Evolutionary conservation across 352 stramenopile species (phyloP), one percentile per base, ranked within the genome.

Genomic region (Hyaloperonospora brassicae): DNA sequence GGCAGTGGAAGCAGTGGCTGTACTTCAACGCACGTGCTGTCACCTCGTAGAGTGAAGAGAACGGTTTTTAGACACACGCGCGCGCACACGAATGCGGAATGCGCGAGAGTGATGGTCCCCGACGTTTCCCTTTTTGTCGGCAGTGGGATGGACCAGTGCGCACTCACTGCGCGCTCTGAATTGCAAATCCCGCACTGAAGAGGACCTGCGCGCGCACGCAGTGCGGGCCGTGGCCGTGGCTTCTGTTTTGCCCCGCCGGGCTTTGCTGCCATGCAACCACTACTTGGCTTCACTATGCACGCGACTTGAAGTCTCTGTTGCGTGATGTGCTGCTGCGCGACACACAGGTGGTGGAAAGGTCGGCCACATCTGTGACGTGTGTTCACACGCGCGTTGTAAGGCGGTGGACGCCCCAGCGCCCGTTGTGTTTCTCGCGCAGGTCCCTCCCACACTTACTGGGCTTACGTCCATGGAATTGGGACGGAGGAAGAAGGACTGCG

Each of bases 171-270:
- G 55, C 23, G 48, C 62, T 51, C 46, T 54, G 13, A 49, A 67
- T 64, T 59, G 59, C 51, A 64, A 71, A 71, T 60, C 36, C 55
- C 48, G 42, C 56, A 72, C 53, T 65, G 53, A 59, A 59, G 41
- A 36, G n/a, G 12, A 21, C 25, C 2, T 5, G 11, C 11, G 27
- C 25, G 45, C 27, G 25, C 46, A 22, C 47, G 49, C 42, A 62
- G 52, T 41, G 52, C 49, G 52, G 25, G 36, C 39, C 55, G 17
- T 54, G 57, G 31, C 42, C 40, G 46, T 47, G 30, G 31, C 55
- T 67, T 64, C 51, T 47, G 56, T 61, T 66, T 70, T 63, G 66
- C 60, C 67, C 50, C 49, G 68, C 65, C 55, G 42, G 47, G 38
- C 40, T 64, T 64, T 67, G 64, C 51, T 42, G 27, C 46, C 30